These are phyloP conservation scores for Phialocephala sp. DNA, from an alignment of 2,329 filamentous ascomycete species.

Conservation along the genomic window DNA sequence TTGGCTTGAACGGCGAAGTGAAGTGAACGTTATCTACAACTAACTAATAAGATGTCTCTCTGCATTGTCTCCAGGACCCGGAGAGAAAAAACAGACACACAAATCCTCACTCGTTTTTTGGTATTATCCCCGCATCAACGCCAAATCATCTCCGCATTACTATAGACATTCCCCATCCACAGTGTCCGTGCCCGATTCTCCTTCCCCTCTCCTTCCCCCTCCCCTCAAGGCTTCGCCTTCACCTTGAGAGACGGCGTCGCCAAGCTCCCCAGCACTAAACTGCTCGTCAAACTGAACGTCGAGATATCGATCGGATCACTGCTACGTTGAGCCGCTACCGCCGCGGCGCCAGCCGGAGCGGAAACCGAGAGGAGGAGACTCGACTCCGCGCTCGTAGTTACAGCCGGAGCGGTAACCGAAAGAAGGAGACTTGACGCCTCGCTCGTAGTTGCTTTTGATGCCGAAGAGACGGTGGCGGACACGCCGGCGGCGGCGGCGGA, in stretches of 20 bases:
- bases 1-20: slow-evolving; percentile 11
- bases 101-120: slow-evolving; percentile 11
- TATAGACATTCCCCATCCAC: slow-evolving; percentile 9
- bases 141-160: slow-evolving; percentile 14
- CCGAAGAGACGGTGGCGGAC: not conserved
- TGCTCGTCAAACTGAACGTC: slow-evolving; percentile 39
- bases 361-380: slow-evolving; percentile 3
- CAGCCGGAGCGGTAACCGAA: not conserved
- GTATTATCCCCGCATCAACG: slow-evolving; percentile 28
- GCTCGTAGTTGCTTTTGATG: too few relatives aligned
- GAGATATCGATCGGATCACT: slow-evolving; percentile 37
- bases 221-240: slow-evolving; percentile 5
- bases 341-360: slow-evolving; percentile 3
- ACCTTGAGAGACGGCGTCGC: slow-evolving; percentile 28
- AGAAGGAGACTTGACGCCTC: slow-evolving; percentile 1
- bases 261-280: slow-evolving; percentile 39
- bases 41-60: slow-evolving; percentile 12
- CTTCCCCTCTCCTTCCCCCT: not conserved
- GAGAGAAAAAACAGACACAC: slow-evolving; percentile 4
- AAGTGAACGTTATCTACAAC: slow-evolving; percentile 39
- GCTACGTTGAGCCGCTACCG: not conserved
- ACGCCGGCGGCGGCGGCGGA: too few relatives aligned
- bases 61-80: slow-evolving; percentile 24
- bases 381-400: not conserved
- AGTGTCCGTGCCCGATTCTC: not conserved